Evolutionary conservation across 2,329 filamentous ascomycete species (phyloP).

Genomic region (Simplicillium aogashimaense): DNA sequence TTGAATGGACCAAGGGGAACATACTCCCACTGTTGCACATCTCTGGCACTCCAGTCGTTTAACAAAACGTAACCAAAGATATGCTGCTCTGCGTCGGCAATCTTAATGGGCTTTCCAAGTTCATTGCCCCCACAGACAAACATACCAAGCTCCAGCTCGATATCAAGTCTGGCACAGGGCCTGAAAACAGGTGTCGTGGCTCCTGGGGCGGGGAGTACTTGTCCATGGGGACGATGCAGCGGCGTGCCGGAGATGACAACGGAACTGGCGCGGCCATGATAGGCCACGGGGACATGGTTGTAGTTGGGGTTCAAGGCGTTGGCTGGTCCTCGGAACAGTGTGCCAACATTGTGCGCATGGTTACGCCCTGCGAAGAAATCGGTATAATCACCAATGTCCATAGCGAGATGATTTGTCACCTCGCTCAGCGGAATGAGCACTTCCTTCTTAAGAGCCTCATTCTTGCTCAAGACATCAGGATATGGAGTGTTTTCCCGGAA

Average conservation of each 20-base stretch:
- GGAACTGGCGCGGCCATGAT: slow-evolving; percentile 62
- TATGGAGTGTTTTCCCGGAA: no score
- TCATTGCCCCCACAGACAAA: slow-evolving; percentile 54
- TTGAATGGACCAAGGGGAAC: slow-evolving; percentile 47
- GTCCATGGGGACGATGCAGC: slow-evolving; percentile 55
- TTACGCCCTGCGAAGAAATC: slow-evolving; percentile 70
- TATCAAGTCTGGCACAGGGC: slow-evolving; percentile 37
- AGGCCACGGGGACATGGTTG: slow-evolving; percentile 62
- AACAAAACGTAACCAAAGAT: slow-evolving; percentile 59
- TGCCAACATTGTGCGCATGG: slow-evolving; percentile 55
- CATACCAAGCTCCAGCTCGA: slow-evolving; percentile 62
- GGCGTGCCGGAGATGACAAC: slow-evolving; percentile 61
- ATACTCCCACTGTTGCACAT: slow-evolving; percentile 48
- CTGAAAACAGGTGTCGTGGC: slow-evolving; percentile 24
- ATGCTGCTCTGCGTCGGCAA: slow-evolving; percentile 51
- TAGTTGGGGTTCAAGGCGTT: slow-evolving; percentile 53
- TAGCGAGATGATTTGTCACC: no score
- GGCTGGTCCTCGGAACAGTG: slow-evolving; percentile 57
- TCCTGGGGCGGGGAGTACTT: no score
- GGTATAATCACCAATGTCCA: slow-evolving; percentile 46
- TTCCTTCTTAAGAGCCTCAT: no score
- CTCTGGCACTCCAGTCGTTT: slow-evolving; percentile 49
- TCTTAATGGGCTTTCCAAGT: slow-evolving; percentile 50
- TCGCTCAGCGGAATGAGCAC: no score
- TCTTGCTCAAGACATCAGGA: no score